Base-by-base conservation (phyloP, 768 basidiomycete species). In the Strobilomyces dryophilus region DNA sequence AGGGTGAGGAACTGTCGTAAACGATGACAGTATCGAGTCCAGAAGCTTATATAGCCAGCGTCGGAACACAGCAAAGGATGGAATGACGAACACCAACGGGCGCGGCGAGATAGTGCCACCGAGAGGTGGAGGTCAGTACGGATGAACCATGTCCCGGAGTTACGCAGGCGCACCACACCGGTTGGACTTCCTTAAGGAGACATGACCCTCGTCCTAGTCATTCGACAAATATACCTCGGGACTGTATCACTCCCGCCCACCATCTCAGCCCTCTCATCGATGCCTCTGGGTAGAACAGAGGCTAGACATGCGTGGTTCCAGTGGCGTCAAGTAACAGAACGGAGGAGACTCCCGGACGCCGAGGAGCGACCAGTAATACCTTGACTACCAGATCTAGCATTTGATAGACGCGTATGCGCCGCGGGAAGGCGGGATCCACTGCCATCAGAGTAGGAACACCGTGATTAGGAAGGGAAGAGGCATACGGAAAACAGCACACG, bases 1-100 rank as follows among this genome's bases (percentile, higher is more conserved):
- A 37, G 42, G 44, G 43, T 47, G 52, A 24, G 35, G 24, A 18
- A 54, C 17, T 37, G 35, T 52, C 36, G 57, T 49, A 51, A 40
- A 45, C 29, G 45, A 14, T 26, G 14, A 39, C 18, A 29, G 35
- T 43, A 31, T 36, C 24, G 21, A 34, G 39, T 12, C 18, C 41
- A 41, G 52, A 59, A 49, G 48, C 31, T 32, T 65, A 65, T 65
- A 65, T 64, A 65, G 37, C 41, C 4, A 12, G 32, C 29, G 54
- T 59, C 57, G 49, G 24, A 17, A 45, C 63, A 64, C 61, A 65
- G 63, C 49, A 60, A 29, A 4, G 26, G 29, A 8, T 17, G 17
- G 11, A 52, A 15, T 15, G 18, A 3, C 37, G 36, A 47, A 17
- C 21, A n/a, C 6, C 26, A 39, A 47, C 42, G 17, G 53, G 41